Conservation (phyloP, 352 stramenopile genomes). For the Saprolegnia diclina region DNA sequence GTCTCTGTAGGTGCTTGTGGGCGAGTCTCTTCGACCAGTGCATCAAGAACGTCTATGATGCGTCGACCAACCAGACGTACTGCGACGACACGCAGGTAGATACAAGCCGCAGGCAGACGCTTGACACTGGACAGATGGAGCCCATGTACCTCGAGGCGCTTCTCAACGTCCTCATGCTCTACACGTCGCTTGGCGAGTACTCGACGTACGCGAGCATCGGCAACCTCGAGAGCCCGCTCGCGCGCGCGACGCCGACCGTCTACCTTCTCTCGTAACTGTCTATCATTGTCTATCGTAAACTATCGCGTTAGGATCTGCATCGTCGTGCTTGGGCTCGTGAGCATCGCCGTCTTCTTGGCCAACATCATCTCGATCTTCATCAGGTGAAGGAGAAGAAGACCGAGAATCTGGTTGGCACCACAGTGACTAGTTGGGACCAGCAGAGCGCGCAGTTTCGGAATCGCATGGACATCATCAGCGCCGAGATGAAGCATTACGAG, state of each 20-base stretch:
- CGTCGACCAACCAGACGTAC: conserved; percentile 8
- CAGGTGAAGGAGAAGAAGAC: not conserved
- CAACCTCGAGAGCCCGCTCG: conserved; percentile 36
- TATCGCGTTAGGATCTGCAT: conserved; percentile 42
- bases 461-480: conserved; percentile 79
- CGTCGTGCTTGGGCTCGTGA: conserved; percentile 63
- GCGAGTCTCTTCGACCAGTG: conserved; percentile 65
- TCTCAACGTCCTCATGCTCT: conserved; percentile 73
- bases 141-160: conserved; percentile 71
- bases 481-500: conserved; percentile 78
- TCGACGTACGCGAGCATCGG: conserved; percentile 58
- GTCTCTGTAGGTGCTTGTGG: conserved; percentile 45
- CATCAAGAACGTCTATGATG: conserved; percentile 30
- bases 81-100: conserved; percentile 42
- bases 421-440: conserved; percentile 61
- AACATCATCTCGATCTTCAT: conserved; percentile 66
- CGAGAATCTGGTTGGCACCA: too few relatives aligned
- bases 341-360: conserved; percentile 70
- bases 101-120: not conserved
- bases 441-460: conserved; percentile 73
- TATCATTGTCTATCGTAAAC: conserved; percentile 12
- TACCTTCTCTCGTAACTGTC: conserved; percentile 40
- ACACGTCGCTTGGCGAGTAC: conserved; percentile 64
- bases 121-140: conserved; percentile 30
- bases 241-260: conserved; percentile 41